A percentile compares a stretch with the other conserved stretches of the same genome.
Conservation (phyloP, 345 rosid species). For the Psidium friedrichsthalianum region DNA sequence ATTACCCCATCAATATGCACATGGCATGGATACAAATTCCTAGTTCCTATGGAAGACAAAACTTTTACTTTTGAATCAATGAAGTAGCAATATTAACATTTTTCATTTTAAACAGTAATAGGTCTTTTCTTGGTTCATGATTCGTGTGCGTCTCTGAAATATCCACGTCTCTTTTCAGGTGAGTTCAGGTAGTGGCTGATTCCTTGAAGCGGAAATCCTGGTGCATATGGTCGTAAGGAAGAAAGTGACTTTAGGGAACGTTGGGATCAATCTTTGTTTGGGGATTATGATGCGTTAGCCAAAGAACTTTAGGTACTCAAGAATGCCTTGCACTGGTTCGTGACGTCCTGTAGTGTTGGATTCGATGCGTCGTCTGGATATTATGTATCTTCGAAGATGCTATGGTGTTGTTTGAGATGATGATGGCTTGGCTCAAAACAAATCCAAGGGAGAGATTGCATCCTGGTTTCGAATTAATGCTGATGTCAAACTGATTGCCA, state of each 20-base stretch:
- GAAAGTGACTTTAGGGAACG: neutral
- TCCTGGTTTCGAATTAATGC: neutral
- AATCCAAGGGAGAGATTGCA: neutral
- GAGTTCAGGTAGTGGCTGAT: constrained; percentile 6
- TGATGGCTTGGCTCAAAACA: neutral
- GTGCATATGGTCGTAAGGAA: neutral
- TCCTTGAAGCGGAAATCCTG: neutral
- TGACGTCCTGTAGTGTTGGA: neutral
- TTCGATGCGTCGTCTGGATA: neutral
- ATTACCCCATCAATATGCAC: neutral
- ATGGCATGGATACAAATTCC: neutral
- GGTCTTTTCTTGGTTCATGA: neutral
- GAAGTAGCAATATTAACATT: neutral
- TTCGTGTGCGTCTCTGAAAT: neutral
- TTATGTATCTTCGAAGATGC: neutral
- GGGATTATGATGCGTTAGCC: neutral
- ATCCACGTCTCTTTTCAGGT: neutral
- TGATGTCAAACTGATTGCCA: neutral
- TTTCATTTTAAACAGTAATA: neutral
- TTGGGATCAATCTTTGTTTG: neutral
- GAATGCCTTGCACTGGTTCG: neutral
- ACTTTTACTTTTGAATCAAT: neutral
- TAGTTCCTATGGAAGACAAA: neutral
- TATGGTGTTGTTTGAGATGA: neutral
- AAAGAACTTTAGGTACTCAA: neutral